A percentile compares a stretch with the other conserved stretches of the same genome.
Conservation (phyloP, 2,329 filamentous ascomycete genomes). For the Alternaria incomplexa region DNA sequence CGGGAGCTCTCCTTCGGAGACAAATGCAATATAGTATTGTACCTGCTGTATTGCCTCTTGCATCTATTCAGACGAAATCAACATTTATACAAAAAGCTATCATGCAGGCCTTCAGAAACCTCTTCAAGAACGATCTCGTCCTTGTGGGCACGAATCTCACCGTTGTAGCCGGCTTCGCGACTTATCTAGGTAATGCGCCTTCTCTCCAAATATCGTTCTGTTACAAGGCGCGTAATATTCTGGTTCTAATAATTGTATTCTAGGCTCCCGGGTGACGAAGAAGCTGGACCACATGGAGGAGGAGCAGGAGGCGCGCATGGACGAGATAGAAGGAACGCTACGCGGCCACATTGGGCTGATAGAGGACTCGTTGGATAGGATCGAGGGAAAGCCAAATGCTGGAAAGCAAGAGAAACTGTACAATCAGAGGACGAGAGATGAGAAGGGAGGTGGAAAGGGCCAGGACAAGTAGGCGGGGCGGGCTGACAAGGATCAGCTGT, state of each 20-base stretch:
- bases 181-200: constrained; percentile 12
- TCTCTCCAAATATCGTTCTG: too few species aligned
- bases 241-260: background rate
- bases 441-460: constrained; percentile 4
- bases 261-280: constrained; percentile 14
- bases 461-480: background rate
- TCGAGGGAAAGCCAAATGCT: constrained; percentile 49
- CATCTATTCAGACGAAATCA: background rate
- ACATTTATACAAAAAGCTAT: background rate
- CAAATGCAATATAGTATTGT: background rate
- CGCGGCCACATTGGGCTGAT: constrained; percentile 56
- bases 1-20: background rate
- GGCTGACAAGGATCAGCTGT: constrained; percentile 18
- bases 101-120: constrained; percentile 12
- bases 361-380: constrained; percentile 52
- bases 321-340: constrained; percentile 56
- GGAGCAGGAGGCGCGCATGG: constrained; percentile 55
- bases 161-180: constrained; percentile 12
- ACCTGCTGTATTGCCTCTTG: too few species aligned
- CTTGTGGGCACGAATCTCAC: constrained; percentile 12
- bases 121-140: constrained; percentile 15
- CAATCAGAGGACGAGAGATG: constrained; percentile 9
- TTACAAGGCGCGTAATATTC: background rate
- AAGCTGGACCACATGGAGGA: constrained; percentile 50
- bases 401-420: constrained; percentile 47